Evolutionary conservation across 2,329 filamentous ascomycete genomes (phyloP), one percentile per base, ranked within the genome.

Genomic region (Hirsutella rhossiliensis): DNA sequence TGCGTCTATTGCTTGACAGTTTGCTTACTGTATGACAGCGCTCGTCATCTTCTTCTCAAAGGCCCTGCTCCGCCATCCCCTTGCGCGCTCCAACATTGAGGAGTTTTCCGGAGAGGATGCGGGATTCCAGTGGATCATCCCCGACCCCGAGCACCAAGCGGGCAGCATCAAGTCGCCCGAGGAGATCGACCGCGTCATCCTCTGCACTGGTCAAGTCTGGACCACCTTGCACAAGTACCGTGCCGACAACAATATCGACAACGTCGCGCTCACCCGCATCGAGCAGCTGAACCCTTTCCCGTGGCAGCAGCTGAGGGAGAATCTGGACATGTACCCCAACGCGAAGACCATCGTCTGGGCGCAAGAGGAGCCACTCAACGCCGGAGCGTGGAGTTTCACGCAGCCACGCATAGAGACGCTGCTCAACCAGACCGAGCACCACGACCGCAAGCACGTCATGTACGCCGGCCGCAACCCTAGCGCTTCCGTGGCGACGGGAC

Each of bases 281-380:
- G 92, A 98, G 72, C 92, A 98, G 71, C 78, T 98, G 48, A 89
- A 98, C 72, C 92, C 92, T 58, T 98, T 98, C 86, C 92, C 92
- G 42, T 98, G 92, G 90, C 82, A 89, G 56, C 88, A 92, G 67
- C 79, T 98, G 44, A 87, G 85, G 73, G 90, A 97, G 66, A 97
- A 97, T 72, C 77, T 98, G 44, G 90, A 98, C 72, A 80, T 73
- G 65, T 98, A 98, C 73, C 87, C 89, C 62, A 98, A 98, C 66
- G 90, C 90, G 56, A 87, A 96, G 76, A 90, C 88, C 51, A 88
- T 98, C 53, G 88, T 98, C 50, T 98, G 89, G 89, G 82, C 80
- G 54, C 92, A 98, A 69, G 92, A 98, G 66, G 92, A 98, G 73
- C 92, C 92, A 29, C 78, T 98, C 47, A 98, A 98, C 63, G 92